These are phyloP conservation scores for Cladobotryum protrusum DNA, from an alignment of 2,329 filamentous ascomycete genomes.

Conservation along the genomic window DNA sequence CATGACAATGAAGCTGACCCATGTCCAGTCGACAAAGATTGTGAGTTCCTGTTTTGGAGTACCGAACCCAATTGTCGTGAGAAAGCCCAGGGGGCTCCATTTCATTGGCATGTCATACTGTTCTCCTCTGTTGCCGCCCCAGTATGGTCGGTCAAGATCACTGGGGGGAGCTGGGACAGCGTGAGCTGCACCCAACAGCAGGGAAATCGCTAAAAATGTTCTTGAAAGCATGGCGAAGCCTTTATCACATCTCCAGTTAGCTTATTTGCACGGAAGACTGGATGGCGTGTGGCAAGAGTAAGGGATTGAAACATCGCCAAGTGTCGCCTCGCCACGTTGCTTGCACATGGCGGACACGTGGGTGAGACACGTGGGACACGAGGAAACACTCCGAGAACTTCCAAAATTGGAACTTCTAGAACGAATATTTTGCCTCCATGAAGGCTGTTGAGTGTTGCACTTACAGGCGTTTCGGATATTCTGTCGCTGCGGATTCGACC, in stretches of 20 bases:
- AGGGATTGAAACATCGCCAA: too few relatives aligned
- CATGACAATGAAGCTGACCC: constrained; percentile 14
- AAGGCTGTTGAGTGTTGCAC: too few relatives aligned
- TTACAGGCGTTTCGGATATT: too few relatives aligned
- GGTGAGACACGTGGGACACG: too few relatives aligned
- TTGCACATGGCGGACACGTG: too few relatives aligned
- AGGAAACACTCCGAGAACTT: too few relatives aligned
- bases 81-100: constrained; percentile 12
- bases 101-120: constrained; percentile 13
- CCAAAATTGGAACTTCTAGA: too few relatives aligned
- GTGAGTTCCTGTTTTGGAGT: constrained; percentile 11
- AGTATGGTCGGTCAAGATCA: not conserved
- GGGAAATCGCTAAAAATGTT: not conserved
- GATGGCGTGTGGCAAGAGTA: too few relatives aligned
- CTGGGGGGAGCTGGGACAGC: not conserved
- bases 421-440: too few relatives aligned
- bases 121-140: not conserved
- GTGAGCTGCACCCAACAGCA: constrained; percentile 1
- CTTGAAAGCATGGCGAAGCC: not conserved
- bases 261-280: too few relatives aligned
- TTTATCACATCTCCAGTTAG: not conserved
- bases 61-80: constrained; percentile 11
- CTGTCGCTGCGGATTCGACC: too few relatives aligned
- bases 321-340: too few relatives aligned
- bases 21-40: constrained; percentile 18